phyloP scores from a whole-genome alignment of 176 grass and related monocot genomes.

The Lolium multiflorum region DNA sequence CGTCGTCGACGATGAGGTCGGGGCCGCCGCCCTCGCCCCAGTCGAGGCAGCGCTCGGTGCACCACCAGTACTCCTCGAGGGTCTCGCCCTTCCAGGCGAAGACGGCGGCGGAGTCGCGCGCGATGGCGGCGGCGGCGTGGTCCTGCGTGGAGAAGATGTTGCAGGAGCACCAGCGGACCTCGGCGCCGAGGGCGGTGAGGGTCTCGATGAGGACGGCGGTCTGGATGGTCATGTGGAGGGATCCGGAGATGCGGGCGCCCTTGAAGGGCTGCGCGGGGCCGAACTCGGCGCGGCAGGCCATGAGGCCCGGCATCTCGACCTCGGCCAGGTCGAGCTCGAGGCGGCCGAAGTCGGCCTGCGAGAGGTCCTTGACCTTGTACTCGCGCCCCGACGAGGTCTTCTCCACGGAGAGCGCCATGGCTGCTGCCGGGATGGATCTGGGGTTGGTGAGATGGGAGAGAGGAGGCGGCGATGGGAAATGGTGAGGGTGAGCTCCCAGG shows the following conservation, averaged over 20 bases:
- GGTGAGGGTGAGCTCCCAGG: too few species aligned
- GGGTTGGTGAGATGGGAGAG: too few species aligned
- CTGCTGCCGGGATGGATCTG: too few species aligned
- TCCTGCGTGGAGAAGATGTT: slow-evolving; percentile 99
- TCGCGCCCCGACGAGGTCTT: too few species aligned
- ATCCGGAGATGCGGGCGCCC: slow-evolving; percentile 82
- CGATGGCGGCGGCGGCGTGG: slow-evolving; percentile 94
- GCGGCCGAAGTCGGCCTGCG: slow-evolving; percentile 6
- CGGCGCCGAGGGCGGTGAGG: slow-evolving; percentile 83
- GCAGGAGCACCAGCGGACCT: slow-evolving; percentile 97
- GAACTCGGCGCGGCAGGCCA: slow-evolving; percentile 88
- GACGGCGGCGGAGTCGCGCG: slow-evolving; percentile 81
- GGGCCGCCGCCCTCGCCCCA: slow-evolving; percentile 79
- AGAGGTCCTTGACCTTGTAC: too few species aligned
- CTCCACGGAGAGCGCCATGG: too few species aligned
- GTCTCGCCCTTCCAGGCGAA: slow-evolving; percentile 99
- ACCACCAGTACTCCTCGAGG: slow-evolving; percentile 99
- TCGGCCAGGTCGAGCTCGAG: slow-evolving; percentile 93
- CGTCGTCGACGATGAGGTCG: slow-evolving; percentile 96
- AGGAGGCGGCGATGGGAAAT: too few species aligned
- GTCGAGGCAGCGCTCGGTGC: slow-evolving; percentile 95
- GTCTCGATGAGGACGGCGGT: slow-evolving; percentile 99
- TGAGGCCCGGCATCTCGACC: slow-evolving; percentile 38
- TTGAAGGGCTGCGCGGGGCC: slow-evolving; percentile 79
- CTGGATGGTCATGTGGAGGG: slow-evolving; percentile 99